Percentiles rank a stretch among this genome's conserved stretches.
phyloP scores from a whole-genome alignment of 2,329 filamentous ascomycete species.

The Penicillium verrucosum region DNA sequence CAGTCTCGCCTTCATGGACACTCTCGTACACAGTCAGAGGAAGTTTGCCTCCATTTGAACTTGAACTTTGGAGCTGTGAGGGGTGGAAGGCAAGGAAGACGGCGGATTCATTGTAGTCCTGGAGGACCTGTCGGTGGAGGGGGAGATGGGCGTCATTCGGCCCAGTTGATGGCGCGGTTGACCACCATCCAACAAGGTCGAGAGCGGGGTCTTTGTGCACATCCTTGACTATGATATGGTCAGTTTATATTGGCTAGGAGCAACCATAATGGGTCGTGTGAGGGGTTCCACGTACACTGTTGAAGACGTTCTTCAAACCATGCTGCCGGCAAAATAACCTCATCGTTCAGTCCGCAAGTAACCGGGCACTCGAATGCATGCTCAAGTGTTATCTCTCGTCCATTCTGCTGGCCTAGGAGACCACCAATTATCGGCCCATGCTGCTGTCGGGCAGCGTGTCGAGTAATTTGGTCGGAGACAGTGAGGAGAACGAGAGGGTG shows the following conservation, averaged over 20 bases:
- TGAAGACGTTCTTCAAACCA: conserved; percentile 79
- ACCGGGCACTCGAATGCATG: conserved; percentile 83
- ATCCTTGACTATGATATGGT: conserved; percentile 64
- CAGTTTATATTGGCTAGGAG: background rate
- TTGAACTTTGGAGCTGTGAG: conserved; percentile 50
- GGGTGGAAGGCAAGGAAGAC: conserved; percentile 86
- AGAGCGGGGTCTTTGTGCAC: conserved; percentile 82
- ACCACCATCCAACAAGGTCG: conserved; percentile 90
- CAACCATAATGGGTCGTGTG: background rate
- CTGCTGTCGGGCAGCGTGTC: conserved; percentile 76
- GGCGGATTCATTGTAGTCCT: conserved; percentile 76
- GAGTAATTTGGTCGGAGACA: conserved; percentile 93
- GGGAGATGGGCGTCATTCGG: conserved; percentile 66
- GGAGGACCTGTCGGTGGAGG: conserved; percentile 74
- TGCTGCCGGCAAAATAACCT: conserved; percentile 60
- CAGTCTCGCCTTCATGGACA: conserved; percentile 68
- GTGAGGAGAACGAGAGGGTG: conserved; percentile 94
- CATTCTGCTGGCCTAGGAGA: conserved; percentile 87
- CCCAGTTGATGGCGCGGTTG: conserved; percentile 68
- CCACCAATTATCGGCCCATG: conserved; percentile 76
- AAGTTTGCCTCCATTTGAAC: conserved; percentile 69
- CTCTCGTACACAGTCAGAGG: conserved; percentile 91
- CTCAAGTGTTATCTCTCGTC: conserved; percentile 85
- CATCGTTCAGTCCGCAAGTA: conserved; percentile 49
- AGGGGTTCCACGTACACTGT: conserved; percentile 65